Base-by-base conservation (phyloP, 2,329 filamentous ascomycete genomes). In the Fusarium longipes region DNA sequence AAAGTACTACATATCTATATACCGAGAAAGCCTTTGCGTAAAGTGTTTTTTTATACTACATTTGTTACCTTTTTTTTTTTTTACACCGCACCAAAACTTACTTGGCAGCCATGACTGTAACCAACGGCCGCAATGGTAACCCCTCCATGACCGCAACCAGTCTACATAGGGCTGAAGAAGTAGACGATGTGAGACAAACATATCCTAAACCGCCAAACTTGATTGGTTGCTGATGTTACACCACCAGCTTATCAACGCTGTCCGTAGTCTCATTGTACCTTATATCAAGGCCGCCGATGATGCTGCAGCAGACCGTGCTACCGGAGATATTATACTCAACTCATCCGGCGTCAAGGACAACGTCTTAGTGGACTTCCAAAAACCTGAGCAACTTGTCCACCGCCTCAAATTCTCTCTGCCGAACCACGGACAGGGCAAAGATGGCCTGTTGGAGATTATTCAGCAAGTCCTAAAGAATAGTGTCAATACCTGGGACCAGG, bases 401-500 rank as follows among this genome's bases (percentile, higher is more conserved):
- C 82, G 87, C 48, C 80, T 91, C 63, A 79, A 84, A 12, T 81
- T 92, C 38, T 79, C 85, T 8, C 80, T 93, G 8, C 89, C 91
- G 0, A 79, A 77, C 5, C 77, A 83, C 36, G 89, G 87, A 9
- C 82, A 81, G 64, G 91, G 89, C 1, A 91, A 91, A 70, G 86
- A 91, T 40, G 95, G 94, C 0, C 81, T 97, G 30, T 81, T 97
- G 27, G 84, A 88, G 32, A 87, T 87, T 5, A 85, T 97, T 43
- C 82, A 88, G 68, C 86, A 89, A 62, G 84, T 97, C 20, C 83
- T 98, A 39, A 84, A 87, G 67, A 93, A 96, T 78, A 96, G 91
- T 74, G 95, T 98, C 75, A 99, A 99, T 80, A 97, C 95, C n/a
- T 98, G 94, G 92, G 92, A 97, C 74, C 94, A 97, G 79, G 95